A percentile compares a stretch with the other conserved stretches of the same genome.
Conservation (phyloP, 148 eudicot genomes). For the Tetragonia tetragonoides region DNA sequence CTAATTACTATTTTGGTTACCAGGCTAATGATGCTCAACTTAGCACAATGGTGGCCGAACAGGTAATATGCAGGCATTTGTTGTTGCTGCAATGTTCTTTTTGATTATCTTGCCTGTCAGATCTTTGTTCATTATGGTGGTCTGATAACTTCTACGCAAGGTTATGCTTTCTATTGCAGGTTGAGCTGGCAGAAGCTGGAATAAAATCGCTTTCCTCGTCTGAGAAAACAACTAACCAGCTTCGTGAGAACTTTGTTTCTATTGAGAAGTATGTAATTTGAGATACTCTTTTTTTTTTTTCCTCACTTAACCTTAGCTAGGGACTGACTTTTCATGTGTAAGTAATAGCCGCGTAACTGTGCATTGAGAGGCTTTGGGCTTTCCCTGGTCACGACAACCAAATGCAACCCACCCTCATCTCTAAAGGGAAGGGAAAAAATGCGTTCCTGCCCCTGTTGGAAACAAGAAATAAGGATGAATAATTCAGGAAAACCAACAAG, state of each 20-base stretch:
- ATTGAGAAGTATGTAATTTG: constrained; percentile 76
- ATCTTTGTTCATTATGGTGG: too few species aligned
- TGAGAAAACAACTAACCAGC: constrained; percentile 63
- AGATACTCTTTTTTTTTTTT: not conserved
- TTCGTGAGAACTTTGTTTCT: constrained; percentile 81
- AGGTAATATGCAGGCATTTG: constrained; percentile 45
- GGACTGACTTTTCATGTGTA: not conserved
- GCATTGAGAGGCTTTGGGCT: too few species aligned
- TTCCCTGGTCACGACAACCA: too few species aligned
- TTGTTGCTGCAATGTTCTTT: not conserved
- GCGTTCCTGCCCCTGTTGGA: too few species aligned
- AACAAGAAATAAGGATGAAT: too few species aligned
- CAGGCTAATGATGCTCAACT: constrained; percentile 99
- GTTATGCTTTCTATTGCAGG: constrained; percentile 47
- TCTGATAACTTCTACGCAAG: not conserved
- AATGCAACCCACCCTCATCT: too few species aligned
- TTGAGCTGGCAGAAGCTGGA: constrained; percentile 96
- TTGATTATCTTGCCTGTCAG: too few species aligned
- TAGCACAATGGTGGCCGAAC: constrained; percentile 98
- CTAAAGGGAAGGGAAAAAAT: too few species aligned
- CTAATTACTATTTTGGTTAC: constrained; percentile 1
- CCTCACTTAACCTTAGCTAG: not conserved
- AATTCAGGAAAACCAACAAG: too few species aligned
- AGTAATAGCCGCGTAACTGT: too few species aligned
- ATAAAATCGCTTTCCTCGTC: constrained; percentile 78